Evolutionary conservation across 768 basidiomycete species (phyloP).

Genomic region (Leccinum disarticulatum): DNA sequence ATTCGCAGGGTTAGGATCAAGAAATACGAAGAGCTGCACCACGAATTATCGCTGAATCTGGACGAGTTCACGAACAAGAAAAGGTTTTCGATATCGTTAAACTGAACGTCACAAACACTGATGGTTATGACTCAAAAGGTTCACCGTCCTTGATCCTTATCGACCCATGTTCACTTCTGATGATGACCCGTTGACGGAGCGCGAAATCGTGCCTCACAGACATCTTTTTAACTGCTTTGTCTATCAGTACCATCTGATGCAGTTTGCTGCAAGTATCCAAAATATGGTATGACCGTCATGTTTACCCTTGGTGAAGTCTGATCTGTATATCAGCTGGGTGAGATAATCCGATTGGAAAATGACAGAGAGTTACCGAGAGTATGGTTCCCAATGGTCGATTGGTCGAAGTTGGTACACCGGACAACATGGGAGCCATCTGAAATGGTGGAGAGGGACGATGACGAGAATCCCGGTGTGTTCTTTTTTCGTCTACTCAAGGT

Average conservation of each 20-base stretch:
- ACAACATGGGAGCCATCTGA: constrained; percentile 48
- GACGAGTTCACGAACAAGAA: constrained; percentile 48
- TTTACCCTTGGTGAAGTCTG: not conserved
- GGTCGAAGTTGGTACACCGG: constrained; percentile 40
- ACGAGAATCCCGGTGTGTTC: constrained; percentile 62
- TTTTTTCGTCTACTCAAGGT: not conserved
- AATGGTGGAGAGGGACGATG: constrained; percentile 48
- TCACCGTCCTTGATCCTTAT: constrained; percentile 60
- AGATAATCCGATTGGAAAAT: constrained; percentile 56
- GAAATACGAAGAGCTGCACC: constrained; percentile 38
- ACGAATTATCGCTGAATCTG: constrained; percentile 37
- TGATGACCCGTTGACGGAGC: constrained; percentile 26
- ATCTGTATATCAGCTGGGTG: constrained; percentile 46
- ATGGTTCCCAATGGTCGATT: constrained; percentile 53
- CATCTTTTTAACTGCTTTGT: constrained; percentile 74
- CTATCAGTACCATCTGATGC: constrained; percentile 58
- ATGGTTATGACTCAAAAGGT: constrained; percentile 33
- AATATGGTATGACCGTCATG: constrained; percentile 33
- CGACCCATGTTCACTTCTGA: constrained; percentile 45
- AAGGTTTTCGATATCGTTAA: constrained; percentile 40
- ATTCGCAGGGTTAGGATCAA: constrained; percentile 36
- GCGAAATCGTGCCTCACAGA: constrained; percentile 59
- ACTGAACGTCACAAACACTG: not conserved
- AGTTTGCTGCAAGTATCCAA: constrained; percentile 34
- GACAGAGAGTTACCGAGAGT: constrained; percentile 40